phyloP scores from a whole-genome alignment of 2,329 filamentous ascomycete species.

The Chrysoporthe austroafricana region DNA sequence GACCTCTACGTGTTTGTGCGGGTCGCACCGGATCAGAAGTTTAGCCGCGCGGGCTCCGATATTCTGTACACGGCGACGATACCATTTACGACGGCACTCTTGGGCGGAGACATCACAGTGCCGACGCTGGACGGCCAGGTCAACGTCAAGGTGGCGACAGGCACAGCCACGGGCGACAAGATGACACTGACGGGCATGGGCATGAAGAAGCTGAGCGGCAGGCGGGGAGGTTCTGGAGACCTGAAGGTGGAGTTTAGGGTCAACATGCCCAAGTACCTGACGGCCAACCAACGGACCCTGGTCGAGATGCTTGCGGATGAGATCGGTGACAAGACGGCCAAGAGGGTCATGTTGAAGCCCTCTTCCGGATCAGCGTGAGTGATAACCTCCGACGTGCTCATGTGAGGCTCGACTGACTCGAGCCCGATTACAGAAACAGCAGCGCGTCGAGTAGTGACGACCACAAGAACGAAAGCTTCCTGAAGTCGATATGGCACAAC shows the following conservation, averaged over 20 bases:
- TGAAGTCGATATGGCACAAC: slow-evolving; percentile 93
- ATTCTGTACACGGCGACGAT: slow-evolving; percentile 91
- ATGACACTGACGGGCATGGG: slow-evolving; percentile 89
- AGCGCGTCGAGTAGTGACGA: slow-evolving; percentile 37
- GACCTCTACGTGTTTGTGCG: slow-evolving; percentile 91
- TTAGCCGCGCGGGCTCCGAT: slow-evolving; percentile 84
- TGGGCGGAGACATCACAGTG: slow-evolving; percentile 87
- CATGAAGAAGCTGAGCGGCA: slow-evolving; percentile 81
- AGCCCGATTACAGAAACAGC: slow-evolving; percentile 7
- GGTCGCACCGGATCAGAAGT: slow-evolving; percentile 88
- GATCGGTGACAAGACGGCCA: slow-evolving; percentile 89
- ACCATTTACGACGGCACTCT: slow-evolving; percentile 87
- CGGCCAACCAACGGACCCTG: slow-evolving; percentile 87
- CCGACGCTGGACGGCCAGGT: slow-evolving; percentile 91
- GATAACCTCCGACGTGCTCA: slow-evolving; percentile 5
- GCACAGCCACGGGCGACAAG: slow-evolving; percentile 89
- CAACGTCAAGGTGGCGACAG: slow-evolving; percentile 87
- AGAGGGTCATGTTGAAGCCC: slow-evolving; percentile 71
- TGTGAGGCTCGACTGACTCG: slow-evolving; percentile 4
- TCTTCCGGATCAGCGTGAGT: slow-evolving; percentile 47
- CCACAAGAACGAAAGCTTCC: slow-evolving; percentile 84
- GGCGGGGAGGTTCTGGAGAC: slow-evolving; percentile 74
- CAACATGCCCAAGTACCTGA: slow-evolving; percentile 91
- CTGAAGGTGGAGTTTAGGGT: slow-evolving; percentile 94
- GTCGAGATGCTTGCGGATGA: slow-evolving; percentile 96